Evolutionary conservation across 768 basidiomycete species (phyloP), one percentile per base, ranked within the genome.

Genomic region (Sutorius australiensis): DNA sequence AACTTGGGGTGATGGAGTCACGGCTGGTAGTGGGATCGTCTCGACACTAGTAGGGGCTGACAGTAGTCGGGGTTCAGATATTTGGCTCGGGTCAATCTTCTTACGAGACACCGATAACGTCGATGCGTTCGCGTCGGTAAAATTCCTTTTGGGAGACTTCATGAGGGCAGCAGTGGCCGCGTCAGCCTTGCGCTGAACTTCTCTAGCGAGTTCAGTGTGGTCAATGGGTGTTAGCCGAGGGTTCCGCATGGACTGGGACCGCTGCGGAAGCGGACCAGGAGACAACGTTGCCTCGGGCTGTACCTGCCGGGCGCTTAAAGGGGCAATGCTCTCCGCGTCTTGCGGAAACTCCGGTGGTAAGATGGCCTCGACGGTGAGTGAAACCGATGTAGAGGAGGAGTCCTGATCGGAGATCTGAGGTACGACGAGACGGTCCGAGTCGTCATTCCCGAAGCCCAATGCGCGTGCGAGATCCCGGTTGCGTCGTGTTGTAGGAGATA

Each of bases 391-490:
- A 52, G 70, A 57, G 24, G 67, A 63, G 40, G 67, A 62, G 28
- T 64, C 64, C n/a, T 61, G 64, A 42, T 53, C 50, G 38, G 58
- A 54, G 31, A 55, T 45, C 44, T 63, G 57, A 37, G 69, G 59
- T 17, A 56, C 57, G 14, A 65, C 33, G 32, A 67, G 56, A 21
- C 24, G 58, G 33, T 69, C 61, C 31, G 64, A 62, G 27, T 72
- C 75, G 50, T 79, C 76, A 16, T 63, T 68, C 16, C 86, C 88
- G 60, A 92, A 90, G 14, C 68, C 68, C 38, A 92, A 71, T 16
- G 83, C 84, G 51, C 85, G 84, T 2, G 89, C 86, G n/a, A 92
- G 77, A 62, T 87, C 86, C 58, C 86, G 76, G 57, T 86, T 84
- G 48, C 83, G 78, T 51, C 83, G 82, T 39, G 82, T 78, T 33